phyloP scores from a whole-genome alignment of 768 basidiomycete species.

The Tremella fuciformis region DNA sequence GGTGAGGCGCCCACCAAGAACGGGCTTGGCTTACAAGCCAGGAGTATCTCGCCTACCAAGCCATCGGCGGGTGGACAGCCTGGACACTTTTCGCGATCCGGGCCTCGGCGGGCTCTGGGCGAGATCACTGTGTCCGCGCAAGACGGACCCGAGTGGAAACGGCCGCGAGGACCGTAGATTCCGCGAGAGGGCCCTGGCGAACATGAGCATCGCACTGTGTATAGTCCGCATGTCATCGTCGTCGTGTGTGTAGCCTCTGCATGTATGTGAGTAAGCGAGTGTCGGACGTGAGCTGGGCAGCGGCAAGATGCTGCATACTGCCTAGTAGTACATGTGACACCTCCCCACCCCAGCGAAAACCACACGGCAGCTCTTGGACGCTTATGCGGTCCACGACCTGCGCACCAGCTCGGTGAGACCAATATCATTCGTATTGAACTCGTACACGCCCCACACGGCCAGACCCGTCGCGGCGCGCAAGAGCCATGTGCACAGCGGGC shows the following conservation, averaged over 20 bases:
- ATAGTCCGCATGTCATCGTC: conserved; percentile 4
- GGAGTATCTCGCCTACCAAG: conserved; percentile 29
- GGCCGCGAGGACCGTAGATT: conserved; percentile 3
- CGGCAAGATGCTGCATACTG: background rate
- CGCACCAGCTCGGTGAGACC: conserved; percentile 82
- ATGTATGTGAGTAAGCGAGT: conserved; percentile 7
- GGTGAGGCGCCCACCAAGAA: conserved; percentile 6
- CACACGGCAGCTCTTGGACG: background rate
- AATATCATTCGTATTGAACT: conserved; percentile 98
- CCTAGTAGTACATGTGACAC: conserved; percentile 5
- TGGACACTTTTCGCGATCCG: background rate
- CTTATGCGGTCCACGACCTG: conserved; percentile 75
- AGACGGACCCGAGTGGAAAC: conserved; percentile 11
- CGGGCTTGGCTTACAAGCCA: conserved; percentile 8
- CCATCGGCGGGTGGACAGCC: conserved; percentile 1
- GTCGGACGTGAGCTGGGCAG: background rate
- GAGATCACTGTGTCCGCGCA: conserved; percentile 19
- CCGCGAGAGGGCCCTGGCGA: background rate
- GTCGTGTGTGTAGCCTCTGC: background rate
- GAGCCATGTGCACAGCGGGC: conserved; percentile 68
- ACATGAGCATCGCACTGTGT: no score
- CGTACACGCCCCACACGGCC: conserved; percentile 80
- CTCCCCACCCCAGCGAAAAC: no score
- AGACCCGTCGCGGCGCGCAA: conserved; percentile 75
- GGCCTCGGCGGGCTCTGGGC: conserved; percentile 24